These are phyloP conservation scores for Lentinula detonsa DNA, from an alignment of 768 basidiomycete species.

Conservation along the genomic window DNA sequence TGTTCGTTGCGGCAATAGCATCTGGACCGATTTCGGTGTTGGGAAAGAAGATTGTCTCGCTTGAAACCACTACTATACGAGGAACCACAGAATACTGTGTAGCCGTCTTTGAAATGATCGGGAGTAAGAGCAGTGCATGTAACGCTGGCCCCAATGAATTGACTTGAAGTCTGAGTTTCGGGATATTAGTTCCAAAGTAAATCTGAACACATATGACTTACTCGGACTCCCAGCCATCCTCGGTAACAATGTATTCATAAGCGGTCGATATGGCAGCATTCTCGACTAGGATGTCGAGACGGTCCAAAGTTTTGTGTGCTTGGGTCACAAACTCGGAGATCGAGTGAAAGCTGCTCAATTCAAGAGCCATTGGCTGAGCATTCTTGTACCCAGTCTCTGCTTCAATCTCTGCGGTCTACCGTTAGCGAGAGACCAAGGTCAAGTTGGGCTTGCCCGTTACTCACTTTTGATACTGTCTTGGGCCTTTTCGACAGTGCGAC, in stretches of 20 bases:
- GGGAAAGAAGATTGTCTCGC: conserved; percentile 18
- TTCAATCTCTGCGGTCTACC: conserved; percentile 16
- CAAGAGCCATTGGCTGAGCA: conserved; percentile 34
- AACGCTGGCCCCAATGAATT: conserved; percentile 27
- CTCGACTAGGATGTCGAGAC: conserved; percentile 38
- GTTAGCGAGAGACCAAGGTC: not conserved
- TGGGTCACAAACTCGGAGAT: conserved; percentile 31
- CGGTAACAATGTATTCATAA: conserved; percentile 16
- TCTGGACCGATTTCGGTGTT: conserved; percentile 11
- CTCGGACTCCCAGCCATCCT: conserved; percentile 43
- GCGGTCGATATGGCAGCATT: conserved; percentile 28
- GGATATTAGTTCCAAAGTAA: not conserved
- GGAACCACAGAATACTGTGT: conserved; percentile 12
- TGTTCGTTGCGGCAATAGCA: conserved; percentile 13
- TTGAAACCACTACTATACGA: conserved; percentile 25
- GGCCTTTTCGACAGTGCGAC: conserved; percentile 29
- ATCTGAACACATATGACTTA: conserved; percentile 13
- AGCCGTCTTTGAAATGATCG: conserved; percentile 20
- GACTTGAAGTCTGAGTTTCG: conserved; percentile 23
- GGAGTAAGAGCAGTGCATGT: conserved; percentile 25
- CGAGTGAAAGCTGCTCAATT: conserved; percentile 34
- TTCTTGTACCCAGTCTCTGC: conserved; percentile 25
- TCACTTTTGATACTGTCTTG: conserved; percentile 27
- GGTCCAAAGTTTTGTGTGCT: conserved; percentile 23
- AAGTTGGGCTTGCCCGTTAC: conserved; percentile 2